Base-by-base conservation (phyloP, 331 rosid species). In the Saraca asoca region DNA sequence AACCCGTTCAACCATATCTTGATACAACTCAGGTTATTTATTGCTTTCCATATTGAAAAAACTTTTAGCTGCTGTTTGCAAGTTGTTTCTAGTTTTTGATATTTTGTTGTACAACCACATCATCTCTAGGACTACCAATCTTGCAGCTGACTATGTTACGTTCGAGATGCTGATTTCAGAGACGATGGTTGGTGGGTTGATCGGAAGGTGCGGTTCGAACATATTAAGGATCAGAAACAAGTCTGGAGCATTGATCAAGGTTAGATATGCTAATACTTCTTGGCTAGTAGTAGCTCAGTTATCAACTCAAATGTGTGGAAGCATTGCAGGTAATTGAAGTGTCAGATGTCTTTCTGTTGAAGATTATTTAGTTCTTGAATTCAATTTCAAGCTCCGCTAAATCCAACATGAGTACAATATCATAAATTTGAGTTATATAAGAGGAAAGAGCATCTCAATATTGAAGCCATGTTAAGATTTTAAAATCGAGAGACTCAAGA, bases 91-190 rank as follows among this genome's bases (percentile, higher is more conserved):
- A 71, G 88, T 83, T 89, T n/a, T 92, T 85, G 80, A 89, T 81
- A 76, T 83, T 69, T 82, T 85, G 69, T 85, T 85, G 84, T 82
- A 88, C 87, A 92, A 87, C 75, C 85, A 89, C 98, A 85, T 91
- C 95, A 87, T 92, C 96, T 84, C 86, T 92, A 92, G 98, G 98
- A 89, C 88, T 87, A 87, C 93, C 98, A 89, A 87, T 92, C 96
- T 92, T 92, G 98, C 98, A 92, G 98, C 90, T 92, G 96, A 92
- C 78, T 92, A 92, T 85, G 90, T 92, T 49, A 92, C 96, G 43
- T 80, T 85, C 2, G 98, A 89, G 88, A 92, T 89, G 98, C 78
- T 80, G 91, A 89, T 92, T 82, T 92, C 98, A 74, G 96, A 92
- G 82, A 74, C 95, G 13, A 63, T 92, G 86, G 93, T 92, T 61